Evolutionary conservation across 805 yeast genomes (phyloP).

Genomic region (Ogataea kodamae): DNA sequence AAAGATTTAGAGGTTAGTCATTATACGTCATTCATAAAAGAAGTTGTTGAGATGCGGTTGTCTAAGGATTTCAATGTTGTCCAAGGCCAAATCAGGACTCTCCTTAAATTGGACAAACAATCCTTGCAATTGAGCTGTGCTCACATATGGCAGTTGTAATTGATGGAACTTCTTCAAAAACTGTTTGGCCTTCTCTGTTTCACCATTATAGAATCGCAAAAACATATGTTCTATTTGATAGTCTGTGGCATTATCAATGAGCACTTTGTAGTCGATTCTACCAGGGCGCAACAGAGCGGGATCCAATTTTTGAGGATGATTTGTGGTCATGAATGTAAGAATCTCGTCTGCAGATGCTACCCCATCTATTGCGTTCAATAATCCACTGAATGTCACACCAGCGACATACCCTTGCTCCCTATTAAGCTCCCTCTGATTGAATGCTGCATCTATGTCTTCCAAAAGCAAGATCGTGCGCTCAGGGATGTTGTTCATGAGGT

Average conservation of each 20-base stretch:
- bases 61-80: constrained; percentile 51
- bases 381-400: constrained; percentile 93
- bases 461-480: constrained; percentile 77
- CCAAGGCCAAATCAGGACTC: constrained; percentile 71
- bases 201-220: constrained; percentile 73
- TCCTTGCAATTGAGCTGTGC: constrained; percentile 95
- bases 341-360: constrained; percentile 97
- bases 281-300: constrained; percentile 95
- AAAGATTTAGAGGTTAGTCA: constrained; percentile 23
- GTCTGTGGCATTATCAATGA: constrained; percentile 82
- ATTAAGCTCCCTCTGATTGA: constrained; percentile 72
- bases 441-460: constrained; percentile 97
- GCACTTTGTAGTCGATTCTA: constrained; percentile 78
- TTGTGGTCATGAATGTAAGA: constrained; percentile 96
- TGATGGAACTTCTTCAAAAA: constrained; percentile 45
- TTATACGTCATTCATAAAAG: constrained; percentile 27
- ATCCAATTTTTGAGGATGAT: constrained; percentile 91
- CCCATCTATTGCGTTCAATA: constrained; percentile 92
- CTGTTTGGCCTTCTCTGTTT: constrained; percentile 47
- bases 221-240: constrained; percentile 83
- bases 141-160: constrained; percentile 52
- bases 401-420: constrained; percentile 75
- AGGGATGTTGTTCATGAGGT: constrained; percentile 94
- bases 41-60: constrained; percentile 33
- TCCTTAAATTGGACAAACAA: constrained; percentile 88